These are phyloP conservation scores for Colletotrichum phormii DNA, from an alignment of 2,329 filamentous ascomycete genomes.

Conservation along the genomic window DNA sequence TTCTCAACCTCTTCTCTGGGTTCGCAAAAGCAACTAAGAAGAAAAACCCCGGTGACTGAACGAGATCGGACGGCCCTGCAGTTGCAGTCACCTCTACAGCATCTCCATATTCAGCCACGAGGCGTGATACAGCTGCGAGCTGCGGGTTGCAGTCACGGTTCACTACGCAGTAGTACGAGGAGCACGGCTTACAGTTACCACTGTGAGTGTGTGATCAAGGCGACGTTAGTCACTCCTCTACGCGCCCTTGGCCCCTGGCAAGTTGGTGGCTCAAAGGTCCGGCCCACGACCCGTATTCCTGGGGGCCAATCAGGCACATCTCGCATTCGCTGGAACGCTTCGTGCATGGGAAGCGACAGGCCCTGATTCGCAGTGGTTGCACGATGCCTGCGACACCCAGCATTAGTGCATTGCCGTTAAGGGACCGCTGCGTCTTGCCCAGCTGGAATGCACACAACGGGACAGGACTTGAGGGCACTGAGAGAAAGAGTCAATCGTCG, in stretches of 20 bases:
- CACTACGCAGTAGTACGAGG: not conserved
- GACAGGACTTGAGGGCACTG: conserved; percentile 1
- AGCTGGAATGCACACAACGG: conserved; percentile 11
- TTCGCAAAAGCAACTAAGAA: not conserved
- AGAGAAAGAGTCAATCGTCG: not conserved
- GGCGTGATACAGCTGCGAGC: conserved; percentile 6
- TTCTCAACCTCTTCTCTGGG: conserved; percentile 12
- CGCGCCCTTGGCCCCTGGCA: conserved; percentile 52
- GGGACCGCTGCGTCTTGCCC: conserved; percentile 19
- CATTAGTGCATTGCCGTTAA: conserved; percentile 33
- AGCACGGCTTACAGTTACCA: conserved; percentile 8
- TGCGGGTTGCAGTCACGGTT: conserved; percentile 21
- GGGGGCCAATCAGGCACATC: conserved; percentile 51
- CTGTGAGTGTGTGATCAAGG: conserved; percentile 16
- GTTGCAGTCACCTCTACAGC: conserved; percentile 14
- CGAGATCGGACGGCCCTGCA: conserved; percentile 24
- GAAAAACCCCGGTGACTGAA: conserved; percentile 13
- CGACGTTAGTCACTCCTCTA: conserved; percentile 42
- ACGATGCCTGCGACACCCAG: conserved; percentile 39
- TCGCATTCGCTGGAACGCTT: conserved; percentile 52
- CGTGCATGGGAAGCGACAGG: conserved; percentile 52
- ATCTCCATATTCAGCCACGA: conserved; percentile 22
- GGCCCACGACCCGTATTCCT: conserved; percentile 31
- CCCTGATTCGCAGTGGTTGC: conserved; percentile 50
- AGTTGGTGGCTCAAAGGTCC: conserved; percentile 30